Base-by-base conservation (phyloP, 306 rosid species). In the Astragalus membranaceus region DNA sequence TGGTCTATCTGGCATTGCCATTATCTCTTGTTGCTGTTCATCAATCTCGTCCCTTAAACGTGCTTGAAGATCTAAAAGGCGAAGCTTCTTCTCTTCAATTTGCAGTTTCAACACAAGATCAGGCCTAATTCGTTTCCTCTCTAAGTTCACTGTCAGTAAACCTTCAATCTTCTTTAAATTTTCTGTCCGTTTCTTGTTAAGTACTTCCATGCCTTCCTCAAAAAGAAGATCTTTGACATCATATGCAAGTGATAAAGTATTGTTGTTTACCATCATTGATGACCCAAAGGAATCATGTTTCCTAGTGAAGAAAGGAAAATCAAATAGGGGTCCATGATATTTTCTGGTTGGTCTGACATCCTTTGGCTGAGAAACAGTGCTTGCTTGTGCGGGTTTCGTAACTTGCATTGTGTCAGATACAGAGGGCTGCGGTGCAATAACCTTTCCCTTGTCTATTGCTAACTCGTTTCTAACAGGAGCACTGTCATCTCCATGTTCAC, bases 1-100 rank as follows among this genome's bases (percentile, higher is more conserved):
- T 63, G 96, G 97, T 81, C 99, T 89, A 55, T 95, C 99, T 26
- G 97, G 92, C 97, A 95, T 95, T 70, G 97, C 96, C 97, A 95
- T 89, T 81, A 95, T 91, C 86, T 95, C 95, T 79, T 95, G 99
- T 75, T 95, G 99, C 50, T 91, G 99, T 64, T 89, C 96, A 86
- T 95, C 99, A 72, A 95, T 88, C 83, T 91, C 97, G 53, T 91
- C 96, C 81, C 96, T 87, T 73, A 95, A 83, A 36, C 93, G 97
- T 23, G 96, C 81, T 81, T 91, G 99, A 53, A 89, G 79, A 84
- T 85, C 96, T 75, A 82, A 66, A 75, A 95, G 99, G 51, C 87
- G 87, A 48, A 95, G 95, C 80, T 95, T 95, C 76, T 95, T 95
- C 77, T 95, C 97, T 85, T 95, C 97, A 64, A 95, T 95, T 85